Evolutionary conservation across 139 green algal genomes (phyloP), one percentile per base, ranked within the genome.

Genomic region (Zygnema cylindricum): DNA sequence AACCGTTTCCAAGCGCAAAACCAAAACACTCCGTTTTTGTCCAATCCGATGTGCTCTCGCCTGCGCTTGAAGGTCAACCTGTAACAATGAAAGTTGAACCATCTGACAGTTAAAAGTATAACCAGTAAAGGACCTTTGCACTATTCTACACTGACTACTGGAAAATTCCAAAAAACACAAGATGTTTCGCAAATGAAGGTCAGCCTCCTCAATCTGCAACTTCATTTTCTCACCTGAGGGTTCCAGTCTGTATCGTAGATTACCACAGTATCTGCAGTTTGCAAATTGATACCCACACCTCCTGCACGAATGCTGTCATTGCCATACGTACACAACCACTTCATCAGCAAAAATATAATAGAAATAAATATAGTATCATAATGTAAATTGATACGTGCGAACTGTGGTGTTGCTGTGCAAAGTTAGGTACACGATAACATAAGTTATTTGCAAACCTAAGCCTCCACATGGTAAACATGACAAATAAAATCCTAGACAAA

Each of bases 21-120:
- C 94, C 1, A 91, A 69, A 21, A 92, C 89, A 43, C 90, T 55
- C 22, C 82, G 69, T 7, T 86, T 98, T 95, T 99, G 98, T 0
- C 98, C 98, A 85, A 99, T 99, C 87, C 97, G 94, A 49, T 95
- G 93, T 55, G 93, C 89, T 77, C 98, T 93, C 0, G 96, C 98
- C 63, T 99, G 97, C 71, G 98, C 98, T 90, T 99, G 97, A 94
- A 98, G 94, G 81, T 98, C 93, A 2, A 86, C 54, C 81, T 86
- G 81, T 69, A 77, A 63, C 7, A 63, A 16, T 16, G 49, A 63
- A 63, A 63, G 49, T 63, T 7, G n/a, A n/a, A n/a, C n/a, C n/a
- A n/a, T n/a, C n/a, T n/a, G n/a, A n/a, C n/a, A n/a, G n/a, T n/a
- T n/a, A n/a, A n/a, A n/a, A n/a, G n/a, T n/a, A n/a, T n/a, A n/a